These are phyloP conservation scores for Pelargonium australe DNA, from an alignment of 441 rosid species.

Conservation along the genomic window DNA sequence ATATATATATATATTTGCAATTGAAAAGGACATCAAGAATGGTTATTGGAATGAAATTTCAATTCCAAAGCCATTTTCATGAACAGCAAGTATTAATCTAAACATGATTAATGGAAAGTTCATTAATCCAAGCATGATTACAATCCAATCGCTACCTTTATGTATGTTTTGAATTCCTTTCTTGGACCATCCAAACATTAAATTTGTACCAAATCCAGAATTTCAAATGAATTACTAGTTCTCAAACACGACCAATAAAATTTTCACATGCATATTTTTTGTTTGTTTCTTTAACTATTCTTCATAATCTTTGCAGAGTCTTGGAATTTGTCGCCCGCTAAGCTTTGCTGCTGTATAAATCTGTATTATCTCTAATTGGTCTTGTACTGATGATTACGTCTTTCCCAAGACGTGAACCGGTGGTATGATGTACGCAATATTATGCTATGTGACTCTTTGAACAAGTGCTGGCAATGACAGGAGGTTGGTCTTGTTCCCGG, in stretches of 20 bases:
- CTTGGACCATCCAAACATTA: neutral
- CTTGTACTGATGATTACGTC: conserved; percentile 5
- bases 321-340: conserved; percentile 3
- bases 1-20: too few relatives aligned
- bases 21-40: too few relatives aligned
- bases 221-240: too few relatives aligned
- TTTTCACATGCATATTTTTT: neutral
- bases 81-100: too few relatives aligned
- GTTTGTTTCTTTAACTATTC: neutral
- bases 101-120: too few relatives aligned
- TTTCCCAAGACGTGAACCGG: conserved; percentile 5
- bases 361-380: conserved; percentile 16
- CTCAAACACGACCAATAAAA: too few relatives aligned
- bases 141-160: too few relatives aligned
- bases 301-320: conserved; percentile 25
- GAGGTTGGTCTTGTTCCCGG: conserved; percentile 4
- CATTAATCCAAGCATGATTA: too few relatives aligned
- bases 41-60: too few relatives aligned
- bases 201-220: neutral
- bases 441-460: neutral
- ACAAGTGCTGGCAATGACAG: conserved; percentile 12
- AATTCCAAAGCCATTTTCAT: too few relatives aligned
- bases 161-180: too few relatives aligned
- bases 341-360: conserved; percentile 15
- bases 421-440: conserved; percentile 12